Evolutionary conservation across 495 filamentous ascomycete species (phyloP).

Genomic region (Lasiosphaeria hispida): DNA sequence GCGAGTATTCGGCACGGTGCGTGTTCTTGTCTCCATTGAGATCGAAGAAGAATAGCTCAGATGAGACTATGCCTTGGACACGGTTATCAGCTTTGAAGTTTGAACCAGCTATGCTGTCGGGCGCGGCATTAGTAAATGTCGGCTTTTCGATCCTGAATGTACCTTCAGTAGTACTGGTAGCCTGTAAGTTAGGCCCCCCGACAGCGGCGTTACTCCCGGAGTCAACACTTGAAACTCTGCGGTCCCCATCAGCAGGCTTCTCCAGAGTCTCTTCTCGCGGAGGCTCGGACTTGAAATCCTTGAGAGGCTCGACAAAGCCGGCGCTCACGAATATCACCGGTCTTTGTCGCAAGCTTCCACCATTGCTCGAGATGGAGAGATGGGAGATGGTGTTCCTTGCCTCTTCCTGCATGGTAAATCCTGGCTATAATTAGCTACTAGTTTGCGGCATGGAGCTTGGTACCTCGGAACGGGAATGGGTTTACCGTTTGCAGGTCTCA

Average conservation of each 20-base stretch:
- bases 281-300: constrained; percentile 20
- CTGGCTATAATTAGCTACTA: constrained; percentile 16
- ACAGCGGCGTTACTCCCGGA: neutral
- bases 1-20: neutral
- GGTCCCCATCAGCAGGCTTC: neutral
- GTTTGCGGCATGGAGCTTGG: no score
- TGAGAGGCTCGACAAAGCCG: constrained; percentile 55
- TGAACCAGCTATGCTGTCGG: no score
- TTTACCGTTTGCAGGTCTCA: no score
- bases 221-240: neutral
- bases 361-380: constrained; percentile 37
- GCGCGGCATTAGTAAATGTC: no score
- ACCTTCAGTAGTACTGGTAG: no score
- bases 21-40: constrained; percentile 21
- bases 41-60: constrained; percentile 29
- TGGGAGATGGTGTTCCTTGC: constrained; percentile 72
- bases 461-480: no score
- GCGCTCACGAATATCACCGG: constrained; percentile 75
- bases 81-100: no score
- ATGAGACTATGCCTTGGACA: neutral
- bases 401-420: constrained; percentile 69
- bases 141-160: no score
- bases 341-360: constrained; percentile 45
- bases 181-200: no score
- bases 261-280: neutral